A percentile compares a stretch with the other conserved stretches of the same genome.
phyloP scores from a whole-genome alignment of 257 asterid species.

The Scutellaria barbata region DNA sequence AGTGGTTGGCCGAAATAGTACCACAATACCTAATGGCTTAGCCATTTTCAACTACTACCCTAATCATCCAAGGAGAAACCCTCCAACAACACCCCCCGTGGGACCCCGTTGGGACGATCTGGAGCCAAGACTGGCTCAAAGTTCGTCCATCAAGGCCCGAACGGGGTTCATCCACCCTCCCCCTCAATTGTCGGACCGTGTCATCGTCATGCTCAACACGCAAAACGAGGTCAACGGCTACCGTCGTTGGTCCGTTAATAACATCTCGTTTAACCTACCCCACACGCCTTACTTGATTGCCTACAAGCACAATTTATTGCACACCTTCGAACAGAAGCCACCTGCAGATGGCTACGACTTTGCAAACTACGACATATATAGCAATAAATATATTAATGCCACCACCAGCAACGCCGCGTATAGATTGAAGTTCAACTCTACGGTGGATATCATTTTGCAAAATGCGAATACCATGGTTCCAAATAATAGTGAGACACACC shows the following conservation, averaged over 20 bases:
- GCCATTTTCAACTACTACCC: conserved; percentile 80
- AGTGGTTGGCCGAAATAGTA: conserved; percentile 57
- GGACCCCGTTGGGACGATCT: conserved; percentile 77
- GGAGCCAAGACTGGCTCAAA: conserved; percentile 53
- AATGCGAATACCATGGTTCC: conserved; percentile 71
- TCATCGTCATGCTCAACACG: conserved; percentile 86
- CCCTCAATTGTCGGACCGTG: conserved; percentile 64
- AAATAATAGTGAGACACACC: conserved; percentile 88
- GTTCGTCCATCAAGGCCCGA: conserved; percentile 54
- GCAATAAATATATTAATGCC: conserved; percentile 52
- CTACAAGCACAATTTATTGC: conserved; percentile 47
- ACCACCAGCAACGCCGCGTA: conserved; percentile 60
- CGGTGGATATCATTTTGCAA: conserved; percentile 76
- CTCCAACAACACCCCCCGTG: conserved; percentile 56
- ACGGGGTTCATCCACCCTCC: conserved; percentile 60
- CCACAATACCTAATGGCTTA: conserved; percentile 60
- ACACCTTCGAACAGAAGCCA: conserved; percentile 53
- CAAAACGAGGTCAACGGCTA: conserved; percentile 61
- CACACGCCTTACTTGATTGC: conserved; percentile 78
- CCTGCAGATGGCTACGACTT: conserved; percentile 69
- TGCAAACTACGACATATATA: conserved; percentile 48
- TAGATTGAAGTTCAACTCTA: conserved; percentile 62
- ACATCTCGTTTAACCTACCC: conserved; percentile 73
- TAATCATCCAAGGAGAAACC: conserved; percentile 57
- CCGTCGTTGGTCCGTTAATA: conserved; percentile 73